A percentile compares a stretch with the other conserved stretches of the same genome.
phyloP scores from a whole-genome alignment of 139 green algal genomes.

The Micromonas commoda region DNA sequence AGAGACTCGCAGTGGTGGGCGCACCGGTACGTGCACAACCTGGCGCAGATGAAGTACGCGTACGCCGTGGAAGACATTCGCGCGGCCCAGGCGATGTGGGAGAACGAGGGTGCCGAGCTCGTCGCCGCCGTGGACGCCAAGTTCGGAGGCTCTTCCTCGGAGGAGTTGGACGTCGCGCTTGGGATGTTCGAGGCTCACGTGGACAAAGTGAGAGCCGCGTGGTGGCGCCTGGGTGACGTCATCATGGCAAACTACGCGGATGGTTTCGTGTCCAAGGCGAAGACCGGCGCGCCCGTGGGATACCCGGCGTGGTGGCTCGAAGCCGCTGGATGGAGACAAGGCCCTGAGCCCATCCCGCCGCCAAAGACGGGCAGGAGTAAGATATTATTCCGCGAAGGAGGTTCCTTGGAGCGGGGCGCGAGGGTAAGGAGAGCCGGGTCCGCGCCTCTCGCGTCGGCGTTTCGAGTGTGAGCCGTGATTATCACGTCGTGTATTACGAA shows the following conservation, averaged over 20 bases:
- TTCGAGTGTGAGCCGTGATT: too few relatives aligned
- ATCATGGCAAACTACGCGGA: constrained; percentile 22
- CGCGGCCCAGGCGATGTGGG: neutral
- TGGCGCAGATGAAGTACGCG: constrained; percentile 1
- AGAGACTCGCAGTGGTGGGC: neutral
- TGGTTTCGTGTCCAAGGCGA: neutral
- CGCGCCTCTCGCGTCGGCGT: too few relatives aligned
- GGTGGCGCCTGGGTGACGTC: constrained; percentile 22
- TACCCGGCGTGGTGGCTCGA: constrained; percentile 32
- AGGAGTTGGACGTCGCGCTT: neutral
- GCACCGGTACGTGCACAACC: constrained; percentile 12
- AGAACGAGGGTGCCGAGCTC: neutral
- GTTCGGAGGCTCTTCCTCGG: neutral
- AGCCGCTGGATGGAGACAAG: neutral
- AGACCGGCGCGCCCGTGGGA: neutral
- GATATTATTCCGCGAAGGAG: too few relatives aligned
- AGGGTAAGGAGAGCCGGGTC: too few relatives aligned
- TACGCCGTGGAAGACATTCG: neutral
- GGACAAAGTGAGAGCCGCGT: neutral
- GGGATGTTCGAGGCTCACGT: neutral
- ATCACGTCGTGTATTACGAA: too few relatives aligned
- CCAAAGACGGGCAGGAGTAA: too few relatives aligned
- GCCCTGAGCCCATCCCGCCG: neutral
- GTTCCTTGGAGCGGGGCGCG: too few relatives aligned
- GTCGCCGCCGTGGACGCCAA: neutral